A percentile compares a stretch with the other conserved stretches of the same genome.
Conservation (phyloP, 805 yeast genomes). For the Kodamaea fukazawae region DNA sequence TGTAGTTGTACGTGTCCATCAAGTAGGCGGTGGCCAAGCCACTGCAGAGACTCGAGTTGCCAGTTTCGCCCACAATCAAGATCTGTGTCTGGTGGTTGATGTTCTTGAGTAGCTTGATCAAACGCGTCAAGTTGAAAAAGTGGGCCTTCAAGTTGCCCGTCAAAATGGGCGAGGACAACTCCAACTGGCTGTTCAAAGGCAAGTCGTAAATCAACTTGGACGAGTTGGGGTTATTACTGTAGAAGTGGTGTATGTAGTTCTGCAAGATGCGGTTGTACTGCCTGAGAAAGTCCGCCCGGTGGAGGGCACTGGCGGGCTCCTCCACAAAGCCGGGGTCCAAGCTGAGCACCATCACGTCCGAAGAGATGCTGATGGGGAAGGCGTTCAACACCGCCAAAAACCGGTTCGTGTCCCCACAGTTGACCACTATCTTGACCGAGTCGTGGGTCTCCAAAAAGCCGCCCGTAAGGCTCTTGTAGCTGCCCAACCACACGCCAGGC, state of each 20-base stretch:
- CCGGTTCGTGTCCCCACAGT: conserved; percentile 33
- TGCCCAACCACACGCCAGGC: conserved; percentile 31
- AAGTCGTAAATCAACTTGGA: conserved; percentile 27
- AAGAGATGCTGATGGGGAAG: conserved; percentile 20
- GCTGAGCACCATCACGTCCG: conserved; percentile 36
- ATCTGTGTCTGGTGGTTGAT: conserved; percentile 32
- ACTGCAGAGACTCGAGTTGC: conserved; percentile 25
- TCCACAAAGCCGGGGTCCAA: conserved; percentile 34
- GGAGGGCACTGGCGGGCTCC: conserved; percentile 10
- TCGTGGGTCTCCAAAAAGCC: conserved; percentile 4
- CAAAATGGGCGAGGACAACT: conserved; percentile 33
- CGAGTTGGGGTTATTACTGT: conserved; percentile 30
- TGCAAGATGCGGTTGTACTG: conserved; percentile 35
- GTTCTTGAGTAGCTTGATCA: conserved; percentile 32
- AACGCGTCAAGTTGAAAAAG: conserved; percentile 35
- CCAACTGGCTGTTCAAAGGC: conserved; percentile 22
- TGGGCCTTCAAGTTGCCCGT: conserved; percentile 36
- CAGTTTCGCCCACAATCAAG: conserved; percentile 33
- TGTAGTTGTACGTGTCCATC: conserved; percentile 40
- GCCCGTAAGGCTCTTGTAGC: conserved; percentile 14
- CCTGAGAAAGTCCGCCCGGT: conserved; percentile 23
- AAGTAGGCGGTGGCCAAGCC: conserved; percentile 34
- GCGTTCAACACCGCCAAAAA: conserved; percentile 28
- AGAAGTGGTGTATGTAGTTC: conserved; percentile 37
- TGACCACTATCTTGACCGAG: conserved; percentile 33